phyloP scores from a whole-genome alignment of 1,284 basidiomycete species.

The Cryptococcus sp. region DNA sequence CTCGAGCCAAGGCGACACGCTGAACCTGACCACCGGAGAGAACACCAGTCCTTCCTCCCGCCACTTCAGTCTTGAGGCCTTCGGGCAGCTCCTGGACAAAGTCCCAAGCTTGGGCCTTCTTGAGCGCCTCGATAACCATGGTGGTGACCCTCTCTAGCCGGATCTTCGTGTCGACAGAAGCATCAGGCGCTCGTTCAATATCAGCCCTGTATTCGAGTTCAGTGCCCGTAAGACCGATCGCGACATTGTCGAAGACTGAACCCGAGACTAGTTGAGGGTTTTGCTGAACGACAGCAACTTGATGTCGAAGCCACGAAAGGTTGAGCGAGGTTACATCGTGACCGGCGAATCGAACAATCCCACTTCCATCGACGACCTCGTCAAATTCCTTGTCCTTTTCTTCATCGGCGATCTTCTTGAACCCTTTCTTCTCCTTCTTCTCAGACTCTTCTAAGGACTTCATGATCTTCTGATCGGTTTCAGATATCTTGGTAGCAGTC shows the following conservation, averaged over 20 bases:
- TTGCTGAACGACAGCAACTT: constrained; percentile 50
- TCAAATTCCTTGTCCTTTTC: constrained; percentile 8
- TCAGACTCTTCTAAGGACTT: constrained; percentile 8
- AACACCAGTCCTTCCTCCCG: constrained; percentile 44
- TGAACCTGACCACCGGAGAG: constrained; percentile 46
- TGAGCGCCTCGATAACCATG: constrained; percentile 38
- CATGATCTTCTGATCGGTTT: constrained; percentile 12
- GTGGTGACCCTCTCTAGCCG: constrained; percentile 22
- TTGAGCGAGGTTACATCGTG: constrained; percentile 44
- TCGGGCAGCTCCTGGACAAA: constrained; percentile 44
- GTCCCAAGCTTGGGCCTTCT: constrained; percentile 46
- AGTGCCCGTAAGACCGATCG: constrained; percentile 43
- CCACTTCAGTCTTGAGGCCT: constrained; percentile 44
- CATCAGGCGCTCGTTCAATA: constrained; percentile 7
- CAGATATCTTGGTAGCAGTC: constrained; percentile 10
- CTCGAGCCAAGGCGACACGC: constrained; percentile 47
- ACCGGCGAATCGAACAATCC: constrained; percentile 34
- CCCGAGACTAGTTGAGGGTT: constrained; percentile 49
- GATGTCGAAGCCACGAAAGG: constrained; percentile 47
- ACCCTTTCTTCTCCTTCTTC: background rate
- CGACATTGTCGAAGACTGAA: constrained; percentile 49
- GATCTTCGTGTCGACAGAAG: constrained; percentile 8
- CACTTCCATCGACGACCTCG: constrained; percentile 8
- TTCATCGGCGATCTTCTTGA: constrained; percentile 8
- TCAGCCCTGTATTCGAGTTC: constrained; percentile 22